phyloP scores from a whole-genome alignment of 2,329 filamentous ascomycete genomes.

The Tolypocladium inflatum region DNA sequence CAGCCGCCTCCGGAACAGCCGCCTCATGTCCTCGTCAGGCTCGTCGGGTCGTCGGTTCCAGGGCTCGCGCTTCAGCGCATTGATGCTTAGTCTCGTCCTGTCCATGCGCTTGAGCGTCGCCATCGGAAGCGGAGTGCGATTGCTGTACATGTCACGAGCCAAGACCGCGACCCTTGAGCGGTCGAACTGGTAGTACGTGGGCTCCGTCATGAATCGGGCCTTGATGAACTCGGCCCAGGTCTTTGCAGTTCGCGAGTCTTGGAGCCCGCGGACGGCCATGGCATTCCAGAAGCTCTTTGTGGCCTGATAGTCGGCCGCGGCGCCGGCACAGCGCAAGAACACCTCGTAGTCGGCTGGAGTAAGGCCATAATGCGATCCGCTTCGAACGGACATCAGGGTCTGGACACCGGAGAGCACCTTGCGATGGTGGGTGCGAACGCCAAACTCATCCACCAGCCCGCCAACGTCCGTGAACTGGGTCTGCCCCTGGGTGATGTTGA shows the following conservation, averaged over 20 bases:
- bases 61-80: constrained; percentile 14
- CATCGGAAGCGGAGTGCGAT: constrained; percentile 5
- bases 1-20: constrained; percentile 15
- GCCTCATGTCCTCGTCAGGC: constrained; percentile 13
- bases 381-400: constrained; percentile 23
- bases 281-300: constrained; percentile 26
- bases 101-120: constrained; percentile 17
- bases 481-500: constrained; percentile 29
- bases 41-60: constrained; percentile 18
- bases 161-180: constrained; percentile 27
- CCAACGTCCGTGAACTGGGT: constrained; percentile 27
- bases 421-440: constrained; percentile 32
- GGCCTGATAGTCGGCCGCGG: constrained; percentile 25
- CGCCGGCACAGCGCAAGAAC: constrained; percentile 37
- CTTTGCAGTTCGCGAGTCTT: constrained; percentile 18
- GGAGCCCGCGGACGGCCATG: constrained; percentile 16
- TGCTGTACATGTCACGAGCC: constrained; percentile 27
- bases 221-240: constrained; percentile 37
- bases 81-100: constrained; percentile 17
- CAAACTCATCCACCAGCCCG: constrained; percentile 30
- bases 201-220: constrained; percentile 35
- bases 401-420: constrained; percentile 24
- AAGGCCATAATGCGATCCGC: constrained; percentile 15
- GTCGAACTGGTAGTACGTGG: constrained; percentile 36
- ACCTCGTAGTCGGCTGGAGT: constrained; percentile 32